phyloP scores from a whole-genome alignment of 2,329 filamentous ascomycete species.

The Westerdykella ornata region DNA sequence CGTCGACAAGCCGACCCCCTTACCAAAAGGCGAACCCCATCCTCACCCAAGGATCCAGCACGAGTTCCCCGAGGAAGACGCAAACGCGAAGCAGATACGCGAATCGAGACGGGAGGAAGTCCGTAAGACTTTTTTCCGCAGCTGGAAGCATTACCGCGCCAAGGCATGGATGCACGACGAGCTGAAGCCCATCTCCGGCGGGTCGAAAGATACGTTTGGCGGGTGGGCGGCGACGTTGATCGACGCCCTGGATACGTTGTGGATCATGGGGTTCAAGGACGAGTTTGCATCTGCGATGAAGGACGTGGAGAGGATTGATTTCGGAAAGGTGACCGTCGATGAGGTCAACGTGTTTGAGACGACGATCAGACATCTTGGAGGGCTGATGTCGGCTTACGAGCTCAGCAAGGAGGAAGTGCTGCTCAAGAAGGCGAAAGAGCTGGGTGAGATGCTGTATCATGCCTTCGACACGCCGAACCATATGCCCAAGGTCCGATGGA shows the following conservation, averaged over 20 bases:
- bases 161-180: slow-evolving; percentile 47
- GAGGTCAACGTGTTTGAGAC: slow-evolving; percentile 46
- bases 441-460: slow-evolving; percentile 73
- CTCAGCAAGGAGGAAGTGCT: slow-evolving; percentile 68
- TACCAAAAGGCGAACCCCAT: slow-evolving; percentile 36
- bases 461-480: slow-evolving; percentile 89
- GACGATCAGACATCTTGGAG: slow-evolving; percentile 75
- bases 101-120: slow-evolving; percentile 35
- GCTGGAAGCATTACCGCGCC: slow-evolving; percentile 41
- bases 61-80: slow-evolving; percentile 35
- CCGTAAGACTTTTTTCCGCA: slow-evolving; percentile 39
- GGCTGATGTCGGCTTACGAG: slow-evolving; percentile 79
- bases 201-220: slow-evolving; percentile 39
- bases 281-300: slow-evolving; percentile 43
- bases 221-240: slow-evolving; percentile 45
- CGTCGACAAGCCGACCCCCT: slow-evolving; percentile 27
- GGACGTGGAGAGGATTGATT: slow-evolving; percentile 41
- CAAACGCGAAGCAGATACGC: slow-evolving; percentile 27
- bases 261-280: slow-evolving; percentile 44
- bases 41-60: slow-evolving; percentile 41
- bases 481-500: slow-evolving; percentile 61
- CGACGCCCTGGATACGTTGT: slow-evolving; percentile 43
- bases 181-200: slow-evolving; percentile 40
- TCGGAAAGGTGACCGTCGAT: slow-evolving; percentile 35
- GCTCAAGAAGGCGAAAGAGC: slow-evolving; percentile 69